Conservation (phyloP, 2,329 filamentous ascomycete species). For the Chaetomium globosum region DNA sequence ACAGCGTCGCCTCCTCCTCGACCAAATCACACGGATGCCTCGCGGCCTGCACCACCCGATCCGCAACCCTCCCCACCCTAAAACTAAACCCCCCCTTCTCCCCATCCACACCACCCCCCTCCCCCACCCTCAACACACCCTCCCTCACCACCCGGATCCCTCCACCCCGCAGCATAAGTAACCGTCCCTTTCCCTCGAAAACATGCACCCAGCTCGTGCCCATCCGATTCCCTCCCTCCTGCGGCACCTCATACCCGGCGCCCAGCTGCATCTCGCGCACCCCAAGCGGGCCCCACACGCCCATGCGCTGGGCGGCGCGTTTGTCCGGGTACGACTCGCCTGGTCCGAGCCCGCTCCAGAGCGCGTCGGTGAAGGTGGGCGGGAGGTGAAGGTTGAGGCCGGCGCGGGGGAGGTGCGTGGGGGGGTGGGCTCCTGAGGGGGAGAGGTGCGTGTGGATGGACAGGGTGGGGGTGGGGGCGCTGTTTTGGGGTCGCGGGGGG, state of each 20-base stretch:
- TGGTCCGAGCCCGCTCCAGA: conserved; percentile 65
- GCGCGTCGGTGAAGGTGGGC: conserved; percentile 49
- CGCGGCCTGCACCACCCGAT: conserved; percentile 57
- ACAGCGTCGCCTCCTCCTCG: conserved; percentile 49
- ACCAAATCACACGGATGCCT: conserved; percentile 66
- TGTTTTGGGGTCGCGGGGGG: conserved; percentile 43
- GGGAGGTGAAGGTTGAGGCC: conserved; percentile 61
- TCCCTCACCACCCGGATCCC: not conserved
- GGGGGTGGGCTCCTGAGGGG: conserved; percentile 51
- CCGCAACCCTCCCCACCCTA: conserved; percentile 57
- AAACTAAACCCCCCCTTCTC: conserved; percentile 54
- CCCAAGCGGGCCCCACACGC: conserved; percentile 48
- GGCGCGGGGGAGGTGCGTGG: conserved; percentile 61
- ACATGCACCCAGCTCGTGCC: conserved; percentile 58
- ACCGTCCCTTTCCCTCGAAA: no score
- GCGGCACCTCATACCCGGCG: conserved; percentile 65
- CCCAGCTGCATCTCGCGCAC: conserved; percentile 52
- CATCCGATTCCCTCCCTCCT: conserved; percentile 67
- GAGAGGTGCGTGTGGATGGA: conserved; percentile 49
- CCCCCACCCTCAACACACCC: conserved; percentile 32
- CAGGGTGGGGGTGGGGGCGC: conserved; percentile 41
- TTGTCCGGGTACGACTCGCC: conserved; percentile 68
- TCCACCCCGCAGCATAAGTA: no score
- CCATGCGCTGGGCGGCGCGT: conserved; percentile 56
- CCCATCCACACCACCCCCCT: conserved; percentile 50